Base-by-base conservation (phyloP, 352 stramenopile genomes). In the Phytophthora aleatoria region DNA sequence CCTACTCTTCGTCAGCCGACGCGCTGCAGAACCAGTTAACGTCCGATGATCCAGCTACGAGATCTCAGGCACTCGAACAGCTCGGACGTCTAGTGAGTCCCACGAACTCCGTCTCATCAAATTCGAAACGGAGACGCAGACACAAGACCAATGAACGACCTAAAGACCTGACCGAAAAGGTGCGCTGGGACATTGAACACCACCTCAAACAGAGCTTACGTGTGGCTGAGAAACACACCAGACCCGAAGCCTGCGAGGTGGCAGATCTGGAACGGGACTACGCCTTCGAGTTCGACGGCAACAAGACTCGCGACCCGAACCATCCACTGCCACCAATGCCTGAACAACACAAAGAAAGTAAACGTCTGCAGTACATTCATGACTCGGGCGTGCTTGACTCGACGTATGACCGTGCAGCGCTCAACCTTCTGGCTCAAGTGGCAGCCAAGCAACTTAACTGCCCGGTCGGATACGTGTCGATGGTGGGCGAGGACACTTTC, bases 371-470 rank as follows among this genome's bases (percentile, higher is more conserved):
- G 12, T 67, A 77, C 57, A 76, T 87, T n/a, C 15, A 72, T 15
- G 39, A 65, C 27, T 80, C 76, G 2, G 76, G 71, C 1, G 69
- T 83, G 27, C 36, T 87, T 26, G 57, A 71, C 0, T 43, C 59
- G 2, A 60, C 59, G 15, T 85, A 82, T 51, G 78, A 87, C 54
- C 77, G 57, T 26, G 33, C 64, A 12, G 78, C 76, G 11, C 54
- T 85, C 5, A 70, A 87, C 47, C 33, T 87, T 53, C 41, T 87
- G 3, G 78, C 78, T 10, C 60, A 83, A 48, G 66, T 85, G 12
- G 76, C 76, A 7, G 78, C 76, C 35, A 73, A 79, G 57, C 69
- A 72, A 36, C 58, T 88, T 43, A 81, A 83, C 48, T 86, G 76
- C 38, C 71, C 76, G 0, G 65, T 88, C 26, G 79, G 79, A 10